Conservation (phyloP, 306 rosid species). For the Elaeagnus macrophylla region DNA sequence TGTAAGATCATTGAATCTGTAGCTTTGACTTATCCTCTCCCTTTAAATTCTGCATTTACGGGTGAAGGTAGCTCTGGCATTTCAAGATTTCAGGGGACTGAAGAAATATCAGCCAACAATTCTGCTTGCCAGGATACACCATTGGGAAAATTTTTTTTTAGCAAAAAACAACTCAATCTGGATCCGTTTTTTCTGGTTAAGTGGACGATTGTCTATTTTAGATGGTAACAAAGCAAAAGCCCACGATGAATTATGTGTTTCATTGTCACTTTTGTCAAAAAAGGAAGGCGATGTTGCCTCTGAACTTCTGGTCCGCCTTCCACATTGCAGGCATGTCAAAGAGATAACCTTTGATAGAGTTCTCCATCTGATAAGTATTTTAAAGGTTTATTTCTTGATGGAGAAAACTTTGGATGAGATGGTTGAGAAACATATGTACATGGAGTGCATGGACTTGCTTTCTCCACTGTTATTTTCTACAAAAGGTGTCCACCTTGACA, state of each 20-base stretch:
- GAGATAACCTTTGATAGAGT: conserved; percentile 63
- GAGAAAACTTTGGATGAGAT: conserved; percentile 59
- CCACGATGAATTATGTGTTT: conserved; percentile 54
- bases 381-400: conserved; percentile 82
- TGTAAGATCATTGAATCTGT: conserved; percentile 86
- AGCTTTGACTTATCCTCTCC: conserved; percentile 63
- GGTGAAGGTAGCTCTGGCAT: conserved; percentile 28
- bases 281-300: conserved; percentile 34
- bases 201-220: conserved; percentile 73
- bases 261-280: conserved; percentile 59
- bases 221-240: conserved; percentile 80
- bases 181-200: conserved; percentile 86
- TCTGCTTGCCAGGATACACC: conserved; percentile 22
- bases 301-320: conserved; percentile 34
- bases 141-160: conserved; percentile 29
- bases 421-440: conserved; percentile 66
- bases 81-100: conserved; percentile 30
- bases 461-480: conserved; percentile 73
- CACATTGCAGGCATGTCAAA: conserved; percentile 69
- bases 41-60: conserved; percentile 28
- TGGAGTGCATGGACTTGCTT: conserved; percentile 67
- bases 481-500: conserved; percentile 53
- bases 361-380: conserved; percentile 65
- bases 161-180: conserved; percentile 53
- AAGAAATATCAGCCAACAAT: conserved; percentile 25